Base-by-base conservation (phyloP, 225 moss, liverwort and hornwort genomes). In the Pseudisothecium myosuroides region DNA sequence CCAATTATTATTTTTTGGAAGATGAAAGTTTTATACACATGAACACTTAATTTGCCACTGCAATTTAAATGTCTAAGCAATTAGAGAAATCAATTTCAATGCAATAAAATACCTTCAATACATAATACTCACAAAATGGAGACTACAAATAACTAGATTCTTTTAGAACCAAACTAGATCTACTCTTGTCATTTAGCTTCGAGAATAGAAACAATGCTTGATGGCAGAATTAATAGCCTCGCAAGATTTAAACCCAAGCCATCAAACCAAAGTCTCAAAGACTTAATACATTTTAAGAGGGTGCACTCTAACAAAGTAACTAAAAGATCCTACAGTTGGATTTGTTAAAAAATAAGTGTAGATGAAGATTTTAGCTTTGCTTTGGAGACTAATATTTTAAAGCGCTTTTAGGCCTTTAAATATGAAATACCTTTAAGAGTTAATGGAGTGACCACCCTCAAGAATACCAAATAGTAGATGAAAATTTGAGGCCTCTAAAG, bases 161-260 rank as follows among this genome's bases (percentile, higher is more conserved):
- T 5, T 41, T 2, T 41, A 27, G 1, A 43, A 27, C 41, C 43
- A 71, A 41, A 67, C 6, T 67, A 67, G 11, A 43, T 3, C 7
- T 41, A 39, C 2, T 69, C 14, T 69, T 69, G 24, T 41, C 69
- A 39, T 69, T 69, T 69, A 39, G 14, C 39, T 69, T 1, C 5
- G 0, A 14, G 8, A 41, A 24, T 24, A 69, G 14, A 69, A 24
- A 39, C 8, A 69, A 69, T 6, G 14, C 24, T 22, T 14, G 12
- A 24, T 6, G 14, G 14, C 24, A 69, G 24, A 14, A 24, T 14
- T 41, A 39, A 3, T 8, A 69, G 14, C 14, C 24, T 69, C 3
- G 2, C 0, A 1, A 14, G 24, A 69, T 69, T 69, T 3, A 0
- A 14, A 24, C 2, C 2, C 0, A 2, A 3, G 13, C 41, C 24